phyloP scores from a whole-genome alignment of 768 basidiomycete genomes.

The Crassisporium funariophilum region DNA sequence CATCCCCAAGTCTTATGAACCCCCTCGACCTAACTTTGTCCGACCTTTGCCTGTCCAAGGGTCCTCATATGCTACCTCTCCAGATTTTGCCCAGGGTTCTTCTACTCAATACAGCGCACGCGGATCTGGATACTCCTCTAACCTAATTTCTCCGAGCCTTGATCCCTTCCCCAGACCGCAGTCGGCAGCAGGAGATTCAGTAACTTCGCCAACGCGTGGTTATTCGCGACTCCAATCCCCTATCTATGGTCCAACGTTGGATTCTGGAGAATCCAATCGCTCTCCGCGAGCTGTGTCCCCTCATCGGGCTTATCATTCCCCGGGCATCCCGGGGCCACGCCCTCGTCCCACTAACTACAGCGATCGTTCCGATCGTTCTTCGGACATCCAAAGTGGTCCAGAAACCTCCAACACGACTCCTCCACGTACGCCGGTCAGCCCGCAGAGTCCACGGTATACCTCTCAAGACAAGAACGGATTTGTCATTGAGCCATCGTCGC shows the following conservation, averaged over 20 bases:
- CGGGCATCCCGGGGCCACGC: conserved; percentile 30
- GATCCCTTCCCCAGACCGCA: conserved; percentile 67
- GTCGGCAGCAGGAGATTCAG: conserved; percentile 58
- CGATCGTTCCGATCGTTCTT: conserved; percentile 35
- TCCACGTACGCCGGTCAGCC: conserved; percentile 65
- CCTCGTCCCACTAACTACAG: conserved; percentile 31
- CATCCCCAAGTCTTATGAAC: conserved; percentile 46
- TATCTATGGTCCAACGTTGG: conserved; percentile 34
- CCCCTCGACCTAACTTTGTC: conserved; percentile 31
- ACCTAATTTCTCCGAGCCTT: conserved; percentile 44
- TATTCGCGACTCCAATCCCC: conserved; percentile 39
- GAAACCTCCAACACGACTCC: conserved; percentile 51
- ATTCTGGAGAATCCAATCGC: conserved; percentile 36
- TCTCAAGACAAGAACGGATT: conserved; percentile 19
- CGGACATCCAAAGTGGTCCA: conserved; percentile 38
- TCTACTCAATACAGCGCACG: conserved; percentile 30
- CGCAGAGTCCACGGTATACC: conserved; percentile 40
- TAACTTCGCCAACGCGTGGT: conserved; percentile 39
- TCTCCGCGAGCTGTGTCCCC: conserved; percentile 40
- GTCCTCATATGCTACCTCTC: conserved; percentile 32
- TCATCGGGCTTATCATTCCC: conserved; percentile 31
- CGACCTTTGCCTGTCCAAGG: conserved; percentile 47
- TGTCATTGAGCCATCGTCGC: conserved; percentile 26
- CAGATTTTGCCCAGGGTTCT: conserved; percentile 29
- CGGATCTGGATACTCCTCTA: conserved; percentile 13